phyloP scores from a whole-genome alignment of 352 stramenopile species.

The Aphanomyces stellatus region DNA sequence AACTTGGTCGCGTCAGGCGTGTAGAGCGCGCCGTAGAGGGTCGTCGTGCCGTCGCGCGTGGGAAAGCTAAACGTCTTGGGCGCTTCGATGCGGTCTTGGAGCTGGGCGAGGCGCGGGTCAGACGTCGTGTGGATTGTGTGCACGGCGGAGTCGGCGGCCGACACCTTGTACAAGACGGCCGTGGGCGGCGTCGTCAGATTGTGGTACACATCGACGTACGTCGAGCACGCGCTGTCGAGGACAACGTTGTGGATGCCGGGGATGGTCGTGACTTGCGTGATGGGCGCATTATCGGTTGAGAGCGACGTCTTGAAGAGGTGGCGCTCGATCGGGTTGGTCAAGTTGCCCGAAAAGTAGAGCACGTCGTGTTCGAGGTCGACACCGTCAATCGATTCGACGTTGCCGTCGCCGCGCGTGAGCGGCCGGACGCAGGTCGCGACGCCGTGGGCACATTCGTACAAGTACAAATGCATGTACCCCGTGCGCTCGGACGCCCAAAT shows the following conservation, averaged over 20 bases:
- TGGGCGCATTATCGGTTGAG: slow-evolving; percentile 24
- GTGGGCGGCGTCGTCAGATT: slow-evolving; percentile 58
- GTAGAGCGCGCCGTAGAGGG: slow-evolving; percentile 91
- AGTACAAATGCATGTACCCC: slow-evolving; percentile 94
- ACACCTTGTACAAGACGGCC: slow-evolving; percentile 37
- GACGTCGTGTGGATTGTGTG: slow-evolving; percentile 50
- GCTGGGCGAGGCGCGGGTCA: slow-evolving; percentile 43
- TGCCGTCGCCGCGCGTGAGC: slow-evolving; percentile 60
- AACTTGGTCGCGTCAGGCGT: slow-evolving; percentile 75
- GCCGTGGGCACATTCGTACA: slow-evolving; percentile 85
- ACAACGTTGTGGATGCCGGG: slow-evolving; percentile 86
- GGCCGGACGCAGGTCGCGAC: slow-evolving; percentile 34
- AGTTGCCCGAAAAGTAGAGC: slow-evolving; percentile 85
- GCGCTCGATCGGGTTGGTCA: slow-evolving; percentile 81
- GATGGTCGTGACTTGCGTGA: slow-evolving; percentile 50
- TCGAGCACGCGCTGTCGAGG: slow-evolving; percentile 79
- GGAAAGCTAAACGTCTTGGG: slow-evolving; percentile 67
- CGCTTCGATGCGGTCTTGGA: slow-evolving; percentile 46
- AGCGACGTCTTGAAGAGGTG: slow-evolving; percentile 86
- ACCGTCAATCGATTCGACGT: slow-evolving; percentile 75
- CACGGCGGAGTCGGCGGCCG: slow-evolving; percentile 33
- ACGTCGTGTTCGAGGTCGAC: slow-evolving; percentile 69
- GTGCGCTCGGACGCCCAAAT: slow-evolving; percentile 91
- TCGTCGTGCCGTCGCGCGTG: slow-evolving; percentile 78
- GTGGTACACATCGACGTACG: slow-evolving; percentile 78